phyloP scores from a whole-genome alignment of 495 filamentous ascomycete genomes.

The Aspergillus nidulans region DNA sequence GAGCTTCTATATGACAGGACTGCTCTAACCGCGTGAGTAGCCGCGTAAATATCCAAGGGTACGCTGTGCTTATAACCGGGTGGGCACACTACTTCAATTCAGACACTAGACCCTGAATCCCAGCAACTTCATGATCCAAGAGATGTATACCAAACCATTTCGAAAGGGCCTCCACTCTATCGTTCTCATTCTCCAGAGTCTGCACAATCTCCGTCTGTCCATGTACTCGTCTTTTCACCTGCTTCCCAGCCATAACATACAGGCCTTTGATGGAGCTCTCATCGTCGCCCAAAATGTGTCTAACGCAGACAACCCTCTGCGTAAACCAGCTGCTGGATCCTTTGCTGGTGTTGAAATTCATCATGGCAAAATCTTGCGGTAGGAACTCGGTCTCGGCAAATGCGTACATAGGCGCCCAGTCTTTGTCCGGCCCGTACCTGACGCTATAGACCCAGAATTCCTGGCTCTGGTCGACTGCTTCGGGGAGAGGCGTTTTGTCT shows the following conservation, averaged over 20 bases:
- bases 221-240: constrained; percentile 52
- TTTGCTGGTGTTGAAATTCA: constrained; percentile 53
- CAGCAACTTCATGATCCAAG: constrained; percentile 45
- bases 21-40: too few species aligned
- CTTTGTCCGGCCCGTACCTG: constrained; percentile 36
- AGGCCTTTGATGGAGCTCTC: constrained; percentile 47
- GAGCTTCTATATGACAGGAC: not conserved
- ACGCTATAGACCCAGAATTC: constrained; percentile 59
- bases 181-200: constrained; percentile 43
- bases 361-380: constrained; percentile 52
- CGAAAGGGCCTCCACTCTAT: constrained; percentile 49
- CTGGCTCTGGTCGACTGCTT: constrained; percentile 39
- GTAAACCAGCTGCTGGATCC: constrained; percentile 50
- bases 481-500: constrained; percentile 37
- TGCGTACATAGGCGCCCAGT: constrained; percentile 53
- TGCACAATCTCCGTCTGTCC: constrained; percentile 51
- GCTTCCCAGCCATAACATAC: constrained; percentile 50
- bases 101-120: constrained; percentile 45
- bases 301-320: constrained; percentile 45
- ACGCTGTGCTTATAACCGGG: not conserved
- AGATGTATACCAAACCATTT: constrained; percentile 55
- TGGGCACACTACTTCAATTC: constrained; percentile 35
- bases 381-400: constrained; percentile 60
- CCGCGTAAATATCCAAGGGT: not conserved
- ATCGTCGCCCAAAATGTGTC: constrained; percentile 44